These are phyloP conservation scores for Verticillium albo-atrum DNA, from an alignment of 2,329 filamentous ascomycete species.

Conservation along the genomic window DNA sequence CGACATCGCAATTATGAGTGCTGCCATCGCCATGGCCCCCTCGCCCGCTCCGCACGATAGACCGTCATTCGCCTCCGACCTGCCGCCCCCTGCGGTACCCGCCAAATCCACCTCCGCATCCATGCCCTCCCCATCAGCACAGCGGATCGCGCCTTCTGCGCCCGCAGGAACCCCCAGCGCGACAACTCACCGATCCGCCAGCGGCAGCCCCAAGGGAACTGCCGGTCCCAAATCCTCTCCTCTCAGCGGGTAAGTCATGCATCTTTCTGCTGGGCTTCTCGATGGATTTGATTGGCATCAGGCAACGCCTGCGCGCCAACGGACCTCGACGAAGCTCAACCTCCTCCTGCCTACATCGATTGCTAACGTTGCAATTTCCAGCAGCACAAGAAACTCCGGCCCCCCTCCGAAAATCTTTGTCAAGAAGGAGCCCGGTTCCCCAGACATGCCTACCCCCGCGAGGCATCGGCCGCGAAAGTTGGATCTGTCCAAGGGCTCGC, in stretches of 20 bases:
- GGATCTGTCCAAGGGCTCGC: constrained; percentile 65
- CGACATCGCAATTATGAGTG: constrained; percentile 50
- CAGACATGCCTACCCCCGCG: constrained; percentile 63
- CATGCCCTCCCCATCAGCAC: constrained; percentile 37
- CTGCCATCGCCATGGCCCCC: constrained; percentile 64
- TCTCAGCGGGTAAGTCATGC: constrained; percentile 50
- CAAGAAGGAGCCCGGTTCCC: constrained; percentile 93
- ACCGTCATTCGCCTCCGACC: constrained; percentile 50
- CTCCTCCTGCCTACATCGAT: no score
- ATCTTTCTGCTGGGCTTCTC: background rate
- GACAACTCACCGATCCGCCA: constrained; percentile 43
- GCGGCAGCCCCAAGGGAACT: constrained; percentile 47
- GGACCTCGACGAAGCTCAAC: no score
- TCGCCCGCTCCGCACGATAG: constrained; percentile 64
- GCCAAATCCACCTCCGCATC: constrained; percentile 26
- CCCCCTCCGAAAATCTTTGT: constrained; percentile 77
- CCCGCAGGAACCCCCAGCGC: constrained; percentile 37
- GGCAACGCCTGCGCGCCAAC: background rate
- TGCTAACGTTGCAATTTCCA: background rate
- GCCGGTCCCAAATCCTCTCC: constrained; percentile 50
- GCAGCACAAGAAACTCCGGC: constrained; percentile 48
- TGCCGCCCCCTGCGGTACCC: constrained; percentile 21
- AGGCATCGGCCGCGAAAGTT: constrained; percentile 73
- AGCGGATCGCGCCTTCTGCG: constrained; percentile 29
- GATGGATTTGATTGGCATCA: background rate